These are phyloP conservation scores for Phycomyces nitens DNA, from an alignment of 192 early-diverging fungal species.

Conservation along the genomic window DNA sequence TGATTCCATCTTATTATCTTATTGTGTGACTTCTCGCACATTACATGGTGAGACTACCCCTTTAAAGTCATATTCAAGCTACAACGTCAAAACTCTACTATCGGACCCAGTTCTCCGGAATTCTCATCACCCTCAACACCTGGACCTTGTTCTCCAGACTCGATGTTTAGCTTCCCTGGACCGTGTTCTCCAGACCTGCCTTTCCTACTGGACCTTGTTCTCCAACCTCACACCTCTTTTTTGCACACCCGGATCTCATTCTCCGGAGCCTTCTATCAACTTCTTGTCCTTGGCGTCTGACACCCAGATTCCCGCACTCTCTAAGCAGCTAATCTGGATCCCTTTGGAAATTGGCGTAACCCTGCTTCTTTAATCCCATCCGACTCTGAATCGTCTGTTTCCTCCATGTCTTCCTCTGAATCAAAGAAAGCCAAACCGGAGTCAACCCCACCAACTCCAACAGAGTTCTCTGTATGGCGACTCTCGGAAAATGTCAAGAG, in stretches of 20 bases:
- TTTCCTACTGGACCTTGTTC: not conserved
- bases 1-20: not conserved
- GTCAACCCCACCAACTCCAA: too few relatives aligned
- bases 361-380: not conserved
- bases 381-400: not conserved
- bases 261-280: too few relatives aligned
- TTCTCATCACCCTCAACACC: not conserved
- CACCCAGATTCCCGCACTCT: too few relatives aligned
- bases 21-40: not conserved
- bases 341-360: not conserved
- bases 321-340: too few relatives aligned
- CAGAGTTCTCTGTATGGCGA: not conserved
- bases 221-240: not conserved
- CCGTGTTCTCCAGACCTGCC: not conserved
- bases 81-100: not conserved
- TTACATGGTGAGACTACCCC: conserved; percentile 1
- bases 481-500: not conserved
- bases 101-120: not conserved
- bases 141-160: not conserved
- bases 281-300: too few relatives aligned
- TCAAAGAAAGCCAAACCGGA: not conserved
- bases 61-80: not conserved
- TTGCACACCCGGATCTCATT: not conserved
- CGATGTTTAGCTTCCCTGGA: not conserved
- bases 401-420: not conserved